Base-by-base conservation (phyloP, 805 yeast genomes). In the Kazachstania kunashirensis region DNA sequence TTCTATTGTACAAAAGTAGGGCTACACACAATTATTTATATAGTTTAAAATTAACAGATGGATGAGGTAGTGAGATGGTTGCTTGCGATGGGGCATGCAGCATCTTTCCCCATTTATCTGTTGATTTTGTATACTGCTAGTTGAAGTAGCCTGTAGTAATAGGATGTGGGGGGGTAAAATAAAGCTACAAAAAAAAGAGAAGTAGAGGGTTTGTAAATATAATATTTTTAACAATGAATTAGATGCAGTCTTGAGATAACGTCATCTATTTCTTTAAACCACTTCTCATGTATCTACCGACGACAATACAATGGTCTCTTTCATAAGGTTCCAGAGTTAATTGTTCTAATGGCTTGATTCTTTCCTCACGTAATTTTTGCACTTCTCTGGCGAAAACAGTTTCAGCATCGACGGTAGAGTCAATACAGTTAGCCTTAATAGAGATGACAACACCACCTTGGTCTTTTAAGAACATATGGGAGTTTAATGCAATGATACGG, bases 371-470 rank as follows among this genome's bases (percentile, higher is more conserved):
- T 70, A 92, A 78, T 68, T 92, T 92, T 70, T 92, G 96, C 43
- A 92, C 96, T 73, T 92, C 98, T 73, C 97, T 84, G 44, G 98
- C 97, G 61, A 92, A 92, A 48, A 92, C 98, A 43, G 96, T 88
- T 75, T 92, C 97, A 50, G 98, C 98, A 64, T 88, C 97, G 42
- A 89, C 97, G 43, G 98, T 92, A 33, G 97, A 92, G 70, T 92
- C 98, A 65, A 92, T 92, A 85, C 98, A 92, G 86, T 92, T 92
- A 57, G 98, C 98, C 78, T 92, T 92, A 70, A 92, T 92, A 57
- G 97, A 89, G 61, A 92, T 92, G 48, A 92, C 92, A 50, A 92
- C 98, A 63, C 95, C 95, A 69, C 98, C 98, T 68, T 81, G 86
- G 67, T 92, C 96, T 68, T 92, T 92, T 63, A 92, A 76, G 82